Evolutionary conservation across 306 rosid species (phyloP).

Genomic region (Lagenaria siceraria): DNA sequence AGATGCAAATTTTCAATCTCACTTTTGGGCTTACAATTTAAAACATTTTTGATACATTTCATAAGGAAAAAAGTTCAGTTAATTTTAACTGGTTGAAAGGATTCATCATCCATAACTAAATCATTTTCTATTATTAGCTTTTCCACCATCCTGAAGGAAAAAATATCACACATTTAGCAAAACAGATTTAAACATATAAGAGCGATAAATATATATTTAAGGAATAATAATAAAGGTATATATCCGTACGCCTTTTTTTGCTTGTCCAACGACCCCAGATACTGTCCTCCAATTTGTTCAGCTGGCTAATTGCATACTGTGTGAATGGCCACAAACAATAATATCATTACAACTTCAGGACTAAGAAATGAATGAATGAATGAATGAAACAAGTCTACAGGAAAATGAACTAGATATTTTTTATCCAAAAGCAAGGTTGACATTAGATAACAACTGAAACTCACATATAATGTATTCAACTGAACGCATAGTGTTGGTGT

Average conservation of each 20-base stretch:
- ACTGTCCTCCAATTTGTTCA: conserved; percentile 90
- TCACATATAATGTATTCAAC: conserved; percentile 82
- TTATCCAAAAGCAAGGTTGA: neutral
- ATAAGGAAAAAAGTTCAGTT: neutral
- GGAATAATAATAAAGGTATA: neutral
- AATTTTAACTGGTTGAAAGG: neutral
- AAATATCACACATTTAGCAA: neutral
- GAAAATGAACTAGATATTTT: neutral
- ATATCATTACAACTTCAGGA: neutral
- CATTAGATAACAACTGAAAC: conserved; percentile 21
- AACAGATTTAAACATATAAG: neutral
- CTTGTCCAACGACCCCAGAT: conserved; percentile 84
- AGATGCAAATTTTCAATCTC: neutral
- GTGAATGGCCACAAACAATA: conserved; percentile 21
- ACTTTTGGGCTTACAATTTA: neutral
- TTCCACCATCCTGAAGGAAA: neutral
- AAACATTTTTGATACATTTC: neutral
- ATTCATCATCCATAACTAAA: neutral
- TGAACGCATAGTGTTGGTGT: conserved; percentile 87
- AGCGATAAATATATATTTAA: neutral
- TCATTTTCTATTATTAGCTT: neutral
- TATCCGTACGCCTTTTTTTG: conserved; percentile 29
- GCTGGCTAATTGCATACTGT: conserved; percentile 87
- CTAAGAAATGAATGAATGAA: conserved; percentile 2
- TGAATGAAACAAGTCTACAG: neutral